phyloP scores from a whole-genome alignment of 2,329 filamentous ascomycete species.

The Diaporthe sp. region DNA sequence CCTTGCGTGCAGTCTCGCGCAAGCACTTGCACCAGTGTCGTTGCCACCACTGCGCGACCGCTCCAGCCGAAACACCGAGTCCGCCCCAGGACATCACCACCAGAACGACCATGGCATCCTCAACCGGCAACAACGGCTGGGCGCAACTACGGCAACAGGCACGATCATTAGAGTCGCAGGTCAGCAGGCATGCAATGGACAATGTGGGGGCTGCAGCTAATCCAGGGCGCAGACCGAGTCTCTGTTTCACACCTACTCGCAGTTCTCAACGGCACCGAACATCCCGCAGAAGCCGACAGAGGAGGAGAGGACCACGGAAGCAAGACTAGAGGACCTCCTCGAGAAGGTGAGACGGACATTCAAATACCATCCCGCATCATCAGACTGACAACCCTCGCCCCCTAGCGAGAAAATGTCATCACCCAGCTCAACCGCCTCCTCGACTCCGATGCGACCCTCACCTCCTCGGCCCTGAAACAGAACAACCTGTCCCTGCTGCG shows the following conservation, averaged over 20 bases:
- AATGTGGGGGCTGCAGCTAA: conserved; percentile 31
- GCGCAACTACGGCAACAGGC: conserved; percentile 95
- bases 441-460: conserved; percentile 90
- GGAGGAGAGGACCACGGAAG: conserved; percentile 85
- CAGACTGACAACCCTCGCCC: conserved; percentile 40
- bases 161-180: conserved; percentile 89
- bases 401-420: conserved; percentile 85
- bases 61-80: conserved; percentile 4
- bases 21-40: background rate
- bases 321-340: conserved; percentile 86
- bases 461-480: conserved; percentile 94
- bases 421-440: conserved; percentile 88
- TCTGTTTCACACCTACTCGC: conserved; percentile 87
- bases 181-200: conserved; percentile 55
- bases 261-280: conserved; percentile 85
- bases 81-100: background rate
- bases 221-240: conserved; percentile 78
- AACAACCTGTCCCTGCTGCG: conserved; percentile 94
- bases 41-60: background rate
- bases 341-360: conserved; percentile 72
- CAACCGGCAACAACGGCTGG: conserved; percentile 79
- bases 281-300: conserved; percentile 87
- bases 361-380: background rate
- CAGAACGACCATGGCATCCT: conserved; percentile 62
- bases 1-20: background rate